Conservation (phyloP, 805 yeast genomes). For the Allodekkera sacchari region DNA sequence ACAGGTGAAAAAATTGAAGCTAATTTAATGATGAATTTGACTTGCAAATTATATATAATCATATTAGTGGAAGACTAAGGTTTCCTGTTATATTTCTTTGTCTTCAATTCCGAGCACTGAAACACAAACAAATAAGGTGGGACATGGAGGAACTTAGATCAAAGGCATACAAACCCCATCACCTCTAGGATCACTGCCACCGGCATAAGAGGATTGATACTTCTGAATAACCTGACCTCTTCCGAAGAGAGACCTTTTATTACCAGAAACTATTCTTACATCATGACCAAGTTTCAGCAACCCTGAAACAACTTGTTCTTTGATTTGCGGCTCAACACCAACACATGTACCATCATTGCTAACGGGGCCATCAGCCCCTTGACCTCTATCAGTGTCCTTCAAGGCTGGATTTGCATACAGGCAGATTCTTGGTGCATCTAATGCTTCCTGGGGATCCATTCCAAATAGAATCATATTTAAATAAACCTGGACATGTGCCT, state of each 20-base stretch:
- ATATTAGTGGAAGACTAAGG: too few species aligned
- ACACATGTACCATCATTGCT: constrained; percentile 52
- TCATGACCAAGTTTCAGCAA: constrained; percentile 51
- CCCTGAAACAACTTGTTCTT: constrained; percentile 33
- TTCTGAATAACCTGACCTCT: constrained; percentile 67
- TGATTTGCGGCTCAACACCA: constrained; percentile 57
- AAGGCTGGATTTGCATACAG: constrained; percentile 43
- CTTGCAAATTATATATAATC: too few species aligned
- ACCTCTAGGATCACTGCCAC: constrained; percentile 77
- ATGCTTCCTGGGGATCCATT: constrained; percentile 60
- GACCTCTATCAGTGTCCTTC: constrained; percentile 39
- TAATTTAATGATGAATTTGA: too few species aligned
- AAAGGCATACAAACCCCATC: constrained; percentile 77
- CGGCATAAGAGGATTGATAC: constrained; percentile 41
- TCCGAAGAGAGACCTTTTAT: constrained; percentile 35
- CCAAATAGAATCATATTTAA: constrained; percentile 57
- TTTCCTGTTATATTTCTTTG: too few species aligned
- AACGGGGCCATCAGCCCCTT: constrained; percentile 59
- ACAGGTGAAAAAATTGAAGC: too few species aligned
- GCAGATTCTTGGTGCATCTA: constrained; percentile 70
- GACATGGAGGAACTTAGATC: too few species aligned
- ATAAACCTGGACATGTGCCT: constrained; percentile 73
- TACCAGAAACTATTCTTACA: constrained; percentile 34
- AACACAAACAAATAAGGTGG: too few species aligned
- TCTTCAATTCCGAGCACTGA: too few species aligned